Evolutionary conservation across 495 filamentous ascomycete species (phyloP), one percentile per base, ranked within the genome.

Genomic region (Tuber aestivum): DNA sequence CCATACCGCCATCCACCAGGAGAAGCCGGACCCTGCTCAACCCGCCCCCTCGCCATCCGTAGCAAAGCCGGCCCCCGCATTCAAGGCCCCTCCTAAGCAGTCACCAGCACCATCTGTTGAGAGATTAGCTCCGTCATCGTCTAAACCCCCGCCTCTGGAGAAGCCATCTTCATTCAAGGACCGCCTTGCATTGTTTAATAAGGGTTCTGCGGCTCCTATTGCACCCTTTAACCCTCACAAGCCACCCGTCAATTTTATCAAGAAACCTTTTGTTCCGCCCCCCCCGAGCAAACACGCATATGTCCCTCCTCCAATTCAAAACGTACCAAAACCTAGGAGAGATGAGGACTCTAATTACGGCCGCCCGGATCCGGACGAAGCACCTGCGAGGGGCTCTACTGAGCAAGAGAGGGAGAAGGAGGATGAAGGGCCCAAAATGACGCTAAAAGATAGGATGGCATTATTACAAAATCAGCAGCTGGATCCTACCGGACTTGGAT

Each of bases 191-290:
- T 94, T 94, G 32, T 99, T 99, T 85, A 99, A 99, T 83, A 96
- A 94, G 82, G 87, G 92, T 35, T 89, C 94, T 37, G 92, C 93
- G 8, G 89, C 95, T 10, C 95, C 95, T 18, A 85, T 95, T 74
- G 89, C 93, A 6, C 95, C 96, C 3, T 93, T 94, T 84, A 97
- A 97, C 80, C 93, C 94, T 20, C 82, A 87, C 69, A 86, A 89
- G 40, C 87, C 88, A 69, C 87, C 88, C 18, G 86, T 86, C 70
- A 87, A 88, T 75, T 98, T 98, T 79, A 90, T 98, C 83, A 97
- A 96, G 87, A 98, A 98, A 84, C 94, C 95, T n/a, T 99, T 97
- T 80, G 95, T 99, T 75, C 92, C 95, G 2, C 94, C 96, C 42
- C 95, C 95, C 72, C 95, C 95, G 10, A 97, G 93, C 84, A 92